Percentiles rank a stretch among this genome's conserved stretches.
Evolutionary conservation across 306 rosid species (phyloP).

Genomic region (Astragalus membranaceus): DNA sequence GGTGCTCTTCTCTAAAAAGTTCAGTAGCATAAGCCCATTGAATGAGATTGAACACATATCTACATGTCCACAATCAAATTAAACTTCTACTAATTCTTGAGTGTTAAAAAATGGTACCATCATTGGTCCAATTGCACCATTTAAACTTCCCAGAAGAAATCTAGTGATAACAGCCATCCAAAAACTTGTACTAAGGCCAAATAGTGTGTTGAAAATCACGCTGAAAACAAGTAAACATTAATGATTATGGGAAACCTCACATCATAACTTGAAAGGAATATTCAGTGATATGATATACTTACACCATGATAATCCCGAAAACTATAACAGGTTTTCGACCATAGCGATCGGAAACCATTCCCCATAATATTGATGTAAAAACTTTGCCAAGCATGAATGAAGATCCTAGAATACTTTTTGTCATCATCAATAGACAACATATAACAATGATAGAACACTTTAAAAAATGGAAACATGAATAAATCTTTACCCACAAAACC

Average conservation of each 20-base stretch:
- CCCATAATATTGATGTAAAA: slow-evolving; percentile 74
- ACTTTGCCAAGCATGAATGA: slow-evolving; percentile 78
- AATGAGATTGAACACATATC: neutral
- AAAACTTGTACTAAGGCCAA: slow-evolving; percentile 78
- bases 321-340: slow-evolving; percentile 77
- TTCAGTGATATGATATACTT: no score
- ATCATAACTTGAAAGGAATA: neutral
- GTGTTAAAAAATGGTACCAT: slow-evolving; percentile 42
- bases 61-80: neutral
- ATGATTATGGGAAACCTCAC: neutral
- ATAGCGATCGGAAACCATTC: slow-evolving; percentile 72
- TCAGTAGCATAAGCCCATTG: neutral
- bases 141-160: slow-evolving; percentile 78
- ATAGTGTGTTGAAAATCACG: slow-evolving; percentile 68
- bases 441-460: neutral
- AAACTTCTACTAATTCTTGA: neutral
- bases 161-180: no score
- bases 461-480: neutral
- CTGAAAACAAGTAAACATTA: slow-evolving; percentile 33
- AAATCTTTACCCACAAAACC: slow-evolving; percentile 70
- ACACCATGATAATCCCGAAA: slow-evolving; percentile 51
- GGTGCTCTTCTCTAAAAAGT: accelerated
- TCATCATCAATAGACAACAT: neutral
- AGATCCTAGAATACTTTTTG: slow-evolving; percentile 44
- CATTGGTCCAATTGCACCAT: slow-evolving; percentile 81